Percentiles rank a stretch among this genome's conserved stretches.
Conservation (phyloP, 2,329 filamentous ascomycete species). For the Aspergillus sergii region DNA sequence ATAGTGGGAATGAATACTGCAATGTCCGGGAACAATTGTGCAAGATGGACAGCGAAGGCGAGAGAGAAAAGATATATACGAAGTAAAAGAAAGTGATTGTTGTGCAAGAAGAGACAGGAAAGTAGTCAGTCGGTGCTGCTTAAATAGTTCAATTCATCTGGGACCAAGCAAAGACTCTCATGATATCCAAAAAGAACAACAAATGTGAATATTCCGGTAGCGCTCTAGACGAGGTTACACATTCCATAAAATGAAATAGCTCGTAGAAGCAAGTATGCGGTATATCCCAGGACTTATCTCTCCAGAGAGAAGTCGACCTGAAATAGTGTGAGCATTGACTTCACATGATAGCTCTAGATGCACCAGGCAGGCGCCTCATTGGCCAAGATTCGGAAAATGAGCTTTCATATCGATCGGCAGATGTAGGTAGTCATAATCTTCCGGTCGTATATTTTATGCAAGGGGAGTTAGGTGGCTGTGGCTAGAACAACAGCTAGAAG, state of each 20-base stretch:
- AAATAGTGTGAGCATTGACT: not conserved
- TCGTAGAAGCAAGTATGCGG: not conserved
- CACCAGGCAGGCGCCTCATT: not conserved
- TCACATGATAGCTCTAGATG: not conserved
- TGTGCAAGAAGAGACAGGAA: not conserved
- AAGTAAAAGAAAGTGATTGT: not conserved
- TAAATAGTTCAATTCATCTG: constrained; percentile 1
- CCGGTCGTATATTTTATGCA: not conserved
- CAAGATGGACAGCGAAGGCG: not conserved
- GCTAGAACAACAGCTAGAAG: not conserved
- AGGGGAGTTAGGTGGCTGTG: not conserved
- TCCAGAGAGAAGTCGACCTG: not conserved
- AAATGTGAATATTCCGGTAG: not conserved
- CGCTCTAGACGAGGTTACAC: not conserved
- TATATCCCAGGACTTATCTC: not conserved
- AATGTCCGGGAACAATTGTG: not conserved
- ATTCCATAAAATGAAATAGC: too few relatives aligned
- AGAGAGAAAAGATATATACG: not conserved
- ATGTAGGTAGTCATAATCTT: not conserved
- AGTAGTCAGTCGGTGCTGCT: constrained; percentile 2
- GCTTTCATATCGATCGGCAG: not conserved
- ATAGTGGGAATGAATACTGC: not conserved
- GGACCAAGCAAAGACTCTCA: not conserved
- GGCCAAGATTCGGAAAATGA: not conserved
- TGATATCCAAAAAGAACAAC: not conserved